Percentiles rank a stretch among this genome's conserved stretches.
Conservation (phyloP, 202 grass and related monocot species). For the Schoenoplectus triqueter region DNA sequence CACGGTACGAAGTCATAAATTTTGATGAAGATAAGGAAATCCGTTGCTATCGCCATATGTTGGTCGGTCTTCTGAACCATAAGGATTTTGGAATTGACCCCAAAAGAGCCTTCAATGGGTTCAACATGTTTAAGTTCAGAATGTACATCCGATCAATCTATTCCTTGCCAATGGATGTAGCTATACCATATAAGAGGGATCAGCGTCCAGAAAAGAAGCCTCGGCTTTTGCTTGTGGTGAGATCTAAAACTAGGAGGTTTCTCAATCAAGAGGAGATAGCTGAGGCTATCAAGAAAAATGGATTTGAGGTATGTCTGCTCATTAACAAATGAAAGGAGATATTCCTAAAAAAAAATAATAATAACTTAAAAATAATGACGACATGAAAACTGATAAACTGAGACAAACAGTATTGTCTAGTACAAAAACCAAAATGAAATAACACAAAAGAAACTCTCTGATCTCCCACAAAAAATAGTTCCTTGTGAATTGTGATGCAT, state of each 20-base stretch:
- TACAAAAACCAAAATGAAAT: too few species aligned
- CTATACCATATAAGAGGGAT: constrained; percentile 60
- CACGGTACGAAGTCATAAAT: constrained; percentile 53
- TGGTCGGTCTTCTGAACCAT: constrained; percentile 66
- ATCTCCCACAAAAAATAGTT: too few species aligned
- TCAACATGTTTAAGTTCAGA: constrained; percentile 58
- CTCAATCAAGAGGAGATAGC: constrained; percentile 46
- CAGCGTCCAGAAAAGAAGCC: constrained; percentile 60
- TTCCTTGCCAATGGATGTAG: constrained; percentile 43
- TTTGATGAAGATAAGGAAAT: constrained; percentile 56
- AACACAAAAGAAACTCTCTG: too few species aligned
- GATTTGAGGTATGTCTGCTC: constrained; percentile 55
- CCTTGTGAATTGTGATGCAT: too few species aligned
- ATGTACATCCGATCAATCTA: constrained; percentile 56
- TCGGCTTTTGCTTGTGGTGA: constrained; percentile 58
- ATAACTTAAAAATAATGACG: too few species aligned
- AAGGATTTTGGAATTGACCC: constrained; percentile 59
- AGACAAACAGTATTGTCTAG: too few species aligned
- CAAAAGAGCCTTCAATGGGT: constrained; percentile 44
- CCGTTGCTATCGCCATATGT: constrained; percentile 64
- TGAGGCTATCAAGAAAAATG: constrained; percentile 50
- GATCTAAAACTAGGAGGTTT: constrained; percentile 51
- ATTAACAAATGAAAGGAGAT: not conserved
- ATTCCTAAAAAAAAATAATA: too few species aligned
- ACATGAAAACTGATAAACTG: too few species aligned